Conservation (phyloP, 2,329 filamentous ascomycete species). For the Chalaropsis ovoidea region DNA sequence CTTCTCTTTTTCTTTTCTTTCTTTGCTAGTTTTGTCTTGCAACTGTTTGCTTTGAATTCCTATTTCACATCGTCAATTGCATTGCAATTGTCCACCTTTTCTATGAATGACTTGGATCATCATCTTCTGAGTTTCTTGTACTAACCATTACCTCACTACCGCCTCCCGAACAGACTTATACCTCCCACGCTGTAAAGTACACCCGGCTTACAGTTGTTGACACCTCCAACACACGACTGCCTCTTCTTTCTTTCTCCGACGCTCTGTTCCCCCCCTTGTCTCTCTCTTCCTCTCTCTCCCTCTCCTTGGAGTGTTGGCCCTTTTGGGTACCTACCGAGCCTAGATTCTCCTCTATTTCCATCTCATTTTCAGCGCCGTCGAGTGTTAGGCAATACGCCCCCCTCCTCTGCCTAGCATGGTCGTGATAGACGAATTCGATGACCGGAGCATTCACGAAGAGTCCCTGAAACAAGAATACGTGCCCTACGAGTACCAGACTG, state of each 20-base stretch:
- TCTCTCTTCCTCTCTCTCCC: neutral
- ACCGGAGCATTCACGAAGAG: constrained; percentile 49
- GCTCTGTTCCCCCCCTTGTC: neutral
- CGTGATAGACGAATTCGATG: constrained; percentile 56
- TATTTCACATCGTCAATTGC: constrained; percentile 16
- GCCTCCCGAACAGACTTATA: constrained; percentile 10
- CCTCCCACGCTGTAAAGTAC: constrained; percentile 1
- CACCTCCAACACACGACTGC: neutral
- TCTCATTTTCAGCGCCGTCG: constrained; percentile 11
- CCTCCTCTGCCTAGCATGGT: constrained; percentile 55
- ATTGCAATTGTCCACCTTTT: constrained; percentile 10
- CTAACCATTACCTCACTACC: constrained; percentile 1
- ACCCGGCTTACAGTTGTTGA: neutral
- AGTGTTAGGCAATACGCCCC: constrained; percentile 13
- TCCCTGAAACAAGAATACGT: constrained; percentile 51
- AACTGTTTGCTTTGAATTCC: constrained; percentile 15
- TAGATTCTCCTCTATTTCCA: neutral
- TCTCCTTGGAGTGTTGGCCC: constrained; percentile 1
- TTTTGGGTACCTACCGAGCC: neutral
- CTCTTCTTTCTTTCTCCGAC: too few relatives aligned
- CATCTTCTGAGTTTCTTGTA: constrained; percentile 4
- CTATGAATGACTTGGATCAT: constrained; percentile 11
- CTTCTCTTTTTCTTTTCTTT: constrained; percentile 8
- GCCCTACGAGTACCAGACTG: constrained; percentile 76
- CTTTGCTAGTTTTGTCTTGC: constrained; percentile 17